Evolutionary conservation across 345 rosid genomes (phyloP).

Genomic region (Corchorus olitorius): DNA sequence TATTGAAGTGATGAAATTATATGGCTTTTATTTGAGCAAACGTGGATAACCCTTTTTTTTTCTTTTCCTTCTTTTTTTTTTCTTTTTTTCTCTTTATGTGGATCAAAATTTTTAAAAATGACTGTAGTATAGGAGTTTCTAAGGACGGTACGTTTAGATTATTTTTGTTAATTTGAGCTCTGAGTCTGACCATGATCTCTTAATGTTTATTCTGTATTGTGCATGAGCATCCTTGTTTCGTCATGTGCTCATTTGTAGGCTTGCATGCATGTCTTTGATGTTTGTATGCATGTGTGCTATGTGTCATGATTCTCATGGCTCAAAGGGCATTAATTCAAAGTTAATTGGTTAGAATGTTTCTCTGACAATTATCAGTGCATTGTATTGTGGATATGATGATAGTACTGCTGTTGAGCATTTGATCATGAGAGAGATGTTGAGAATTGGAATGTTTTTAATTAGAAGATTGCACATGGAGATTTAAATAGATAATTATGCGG

Average conservation of each 20-base stretch:
- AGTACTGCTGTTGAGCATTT: conserved; percentile 22
- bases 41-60: neutral
- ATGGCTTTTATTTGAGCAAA: neutral
- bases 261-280: neutral
- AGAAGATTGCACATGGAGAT: conserved; percentile 8
- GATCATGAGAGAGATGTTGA: conserved; percentile 19
- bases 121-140: neutral
- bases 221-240: conserved; percentile 8
- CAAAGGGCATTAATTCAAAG: neutral
- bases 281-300: conserved; percentile 16
- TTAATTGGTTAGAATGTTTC: neutral
- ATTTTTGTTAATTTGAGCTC: neutral
- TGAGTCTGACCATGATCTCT: neutral
- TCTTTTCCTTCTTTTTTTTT: no score
- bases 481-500: neutral
- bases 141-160: neutral
- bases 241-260: neutral
- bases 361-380: neutral
- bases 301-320: neutral
- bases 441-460: neutral
- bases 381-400: neutral
- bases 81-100: neutral
- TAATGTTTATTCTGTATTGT: neutral
- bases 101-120: neutral
- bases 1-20: neutral